These are phyloP conservation scores for Kluyveromyces wickerhamii DNA, from an alignment of 805 yeast species.

Conservation along the genomic window DNA sequence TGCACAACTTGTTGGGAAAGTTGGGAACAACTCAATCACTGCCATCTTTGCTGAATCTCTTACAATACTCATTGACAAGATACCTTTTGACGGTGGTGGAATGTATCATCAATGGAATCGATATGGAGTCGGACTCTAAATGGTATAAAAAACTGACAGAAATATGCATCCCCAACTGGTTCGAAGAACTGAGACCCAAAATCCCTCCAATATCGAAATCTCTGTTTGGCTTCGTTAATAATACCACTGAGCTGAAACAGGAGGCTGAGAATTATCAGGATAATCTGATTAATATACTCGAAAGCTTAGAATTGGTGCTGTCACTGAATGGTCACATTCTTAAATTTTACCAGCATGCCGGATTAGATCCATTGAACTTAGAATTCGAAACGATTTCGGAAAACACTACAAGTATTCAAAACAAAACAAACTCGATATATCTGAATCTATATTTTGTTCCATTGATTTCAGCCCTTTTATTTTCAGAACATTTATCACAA, in stretches of 20 bases:
- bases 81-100: conserved; percentile 14
- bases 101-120: not conserved
- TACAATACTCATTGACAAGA: conserved; percentile 20
- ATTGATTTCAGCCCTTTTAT: conserved; percentile 13
- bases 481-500: conserved; percentile 16
- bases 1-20: conserved; percentile 17
- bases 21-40: conserved; percentile 22
- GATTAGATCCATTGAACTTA: conserved; percentile 10
- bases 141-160: conserved; percentile 11
- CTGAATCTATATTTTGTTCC: conserved; percentile 21
- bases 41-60: conserved; percentile 18
- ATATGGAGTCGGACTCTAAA: not conserved
- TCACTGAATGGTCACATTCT: conserved; percentile 13
- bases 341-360: conserved; percentile 12
- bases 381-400: not conserved
- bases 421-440: conserved; percentile 17
- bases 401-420: conserved; percentile 10
- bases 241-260: conserved; percentile 3
- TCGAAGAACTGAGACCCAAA: conserved; percentile 18
- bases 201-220: conserved; percentile 29
- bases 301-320: conserved; percentile 13
- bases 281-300: conserved; percentile 7
- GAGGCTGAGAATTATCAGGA: conserved; percentile 7
- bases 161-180: conserved; percentile 21
- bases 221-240: conserved; percentile 19